Evolutionary conservation across 2,329 filamentous ascomycete species (phyloP), one percentile per base, ranked within the genome.

Genomic region (Stemphylium lycopersici): DNA sequence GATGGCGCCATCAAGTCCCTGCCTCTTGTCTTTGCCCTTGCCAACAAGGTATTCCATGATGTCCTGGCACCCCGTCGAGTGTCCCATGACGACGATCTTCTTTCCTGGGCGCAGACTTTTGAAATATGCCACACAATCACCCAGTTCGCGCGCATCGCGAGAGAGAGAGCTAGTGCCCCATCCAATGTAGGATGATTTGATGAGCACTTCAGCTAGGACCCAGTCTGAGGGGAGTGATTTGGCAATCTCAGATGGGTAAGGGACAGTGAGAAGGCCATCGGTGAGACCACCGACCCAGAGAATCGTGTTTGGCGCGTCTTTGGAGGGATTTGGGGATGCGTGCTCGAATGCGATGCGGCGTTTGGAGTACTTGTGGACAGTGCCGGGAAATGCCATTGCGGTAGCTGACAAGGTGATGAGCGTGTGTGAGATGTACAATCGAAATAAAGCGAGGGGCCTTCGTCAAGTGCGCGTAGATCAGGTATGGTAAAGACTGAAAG

Each of bases 221-320:
- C 84, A 88, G 47, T 73, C 70, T 2, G 78, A 74, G 0, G 78
- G 72, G 1, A 87, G 77, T 2, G 77, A 66, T 16, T 74, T 55
- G 6, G 83, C 80, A 45, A 88, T 76, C 5, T 74, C 64, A 39
- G 77, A 68, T 2, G 84, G 78, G 68, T 89, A 90, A 1, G 80
- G 76, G 7, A 89, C 81, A 0, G 85, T 87, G 58, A 89, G 84
- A 54, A 88, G 84, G 1, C 88, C 88, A 71, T 91, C 89, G 33
- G 82, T 82, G 13, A 92, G 82, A 32, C 89, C 89, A 57, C 87
- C 88, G 58, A 91, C 81, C 76, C 89, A 89, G 56, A 91, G 73
- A 48, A 91, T 73, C 3, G 85, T 86, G 73, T 90, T 85, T 20
- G 47, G 52, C 16, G 36, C 34, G 55, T 72, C 43, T 15, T 38